phyloP scores from a whole-genome alignment of 2,329 filamentous ascomycete genomes.

The Plectosphaerella plurivora region DNA sequence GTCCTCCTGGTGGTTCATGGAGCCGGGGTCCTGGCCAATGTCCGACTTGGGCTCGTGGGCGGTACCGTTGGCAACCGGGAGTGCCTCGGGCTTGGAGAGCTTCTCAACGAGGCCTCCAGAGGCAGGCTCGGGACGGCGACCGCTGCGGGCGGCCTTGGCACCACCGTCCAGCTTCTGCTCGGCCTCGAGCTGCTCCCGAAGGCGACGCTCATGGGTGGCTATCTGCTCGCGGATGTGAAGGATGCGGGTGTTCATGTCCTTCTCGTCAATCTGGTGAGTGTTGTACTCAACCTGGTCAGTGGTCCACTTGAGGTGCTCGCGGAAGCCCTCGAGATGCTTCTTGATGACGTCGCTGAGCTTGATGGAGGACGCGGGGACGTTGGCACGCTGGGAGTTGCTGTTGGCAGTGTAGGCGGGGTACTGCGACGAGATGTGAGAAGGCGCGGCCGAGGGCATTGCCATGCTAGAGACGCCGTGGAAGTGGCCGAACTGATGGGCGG shows the following conservation, averaged over 20 bases:
- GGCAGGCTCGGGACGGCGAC: neutral
- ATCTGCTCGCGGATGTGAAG: conserved; percentile 40
- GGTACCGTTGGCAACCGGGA: neutral
- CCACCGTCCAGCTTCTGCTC: conserved; percentile 23
- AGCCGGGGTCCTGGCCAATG: too few species aligned
- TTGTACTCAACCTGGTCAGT: conserved; percentile 59
- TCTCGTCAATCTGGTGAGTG: conserved; percentile 58
- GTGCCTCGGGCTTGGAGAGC: neutral
- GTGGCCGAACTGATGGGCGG: neutral
- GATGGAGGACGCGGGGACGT: conserved; percentile 53
- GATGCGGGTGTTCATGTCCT: conserved; percentile 39
- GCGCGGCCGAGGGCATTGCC: neutral
- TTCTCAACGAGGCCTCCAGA: neutral
- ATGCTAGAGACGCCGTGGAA: neutral
- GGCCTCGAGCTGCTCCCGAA: conserved; percentile 37
- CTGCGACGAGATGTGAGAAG: neutral
- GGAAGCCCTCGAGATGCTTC: conserved; percentile 50
- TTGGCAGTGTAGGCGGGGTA: conserved; percentile 11
- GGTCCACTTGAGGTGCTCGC: conserved; percentile 47
- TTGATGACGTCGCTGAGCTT: conserved; percentile 56
- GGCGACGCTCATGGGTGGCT: conserved; percentile 42
- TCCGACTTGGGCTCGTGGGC: too few species aligned
- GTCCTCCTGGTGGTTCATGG: neutral
- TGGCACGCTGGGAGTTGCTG: conserved; percentile 10
- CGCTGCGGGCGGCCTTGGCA: neutral